phyloP scores from a whole-genome alignment of 83 land plant genomes.

The Larix sibirica region DNA sequence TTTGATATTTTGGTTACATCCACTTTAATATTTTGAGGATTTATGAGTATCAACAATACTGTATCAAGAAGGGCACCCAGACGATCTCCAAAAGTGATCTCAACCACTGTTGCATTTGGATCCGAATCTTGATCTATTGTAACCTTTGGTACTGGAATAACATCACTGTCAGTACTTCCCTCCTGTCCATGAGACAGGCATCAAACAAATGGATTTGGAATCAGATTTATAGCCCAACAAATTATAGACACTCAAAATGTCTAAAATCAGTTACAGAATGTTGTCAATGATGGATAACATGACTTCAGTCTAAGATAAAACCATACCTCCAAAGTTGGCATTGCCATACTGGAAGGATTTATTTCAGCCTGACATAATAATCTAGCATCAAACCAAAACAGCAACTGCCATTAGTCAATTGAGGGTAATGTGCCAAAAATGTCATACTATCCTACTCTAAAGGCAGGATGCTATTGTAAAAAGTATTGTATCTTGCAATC shows the following conservation, averaged over 20 bases:
- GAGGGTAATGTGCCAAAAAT: background rate
- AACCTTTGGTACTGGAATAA: constrained; percentile 80
- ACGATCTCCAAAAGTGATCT: constrained; percentile 89
- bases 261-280: background rate
- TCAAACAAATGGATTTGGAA: background rate
- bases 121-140: constrained; percentile 89
- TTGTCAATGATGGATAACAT: background rate
- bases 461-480: background rate
- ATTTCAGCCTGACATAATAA: constrained; percentile 3
- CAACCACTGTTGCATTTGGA: constrained; percentile 83
- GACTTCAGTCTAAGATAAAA: background rate
- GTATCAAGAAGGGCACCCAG: constrained; percentile 93
- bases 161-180: constrained; percentile 36
- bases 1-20: background rate
- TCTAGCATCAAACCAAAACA: constrained; percentile 5
- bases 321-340: constrained; percentile 7
- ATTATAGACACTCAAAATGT: background rate
- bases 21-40: background rate
- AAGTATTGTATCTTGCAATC: no score
- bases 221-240: background rate
- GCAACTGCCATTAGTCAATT: background rate
- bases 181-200: constrained; percentile 27
- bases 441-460: background rate
- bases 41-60: constrained; percentile 32
- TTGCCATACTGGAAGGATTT: background rate